Conservation (phyloP, 2,329 filamentous ascomycete species). For the Botrytis aclada region DNA sequence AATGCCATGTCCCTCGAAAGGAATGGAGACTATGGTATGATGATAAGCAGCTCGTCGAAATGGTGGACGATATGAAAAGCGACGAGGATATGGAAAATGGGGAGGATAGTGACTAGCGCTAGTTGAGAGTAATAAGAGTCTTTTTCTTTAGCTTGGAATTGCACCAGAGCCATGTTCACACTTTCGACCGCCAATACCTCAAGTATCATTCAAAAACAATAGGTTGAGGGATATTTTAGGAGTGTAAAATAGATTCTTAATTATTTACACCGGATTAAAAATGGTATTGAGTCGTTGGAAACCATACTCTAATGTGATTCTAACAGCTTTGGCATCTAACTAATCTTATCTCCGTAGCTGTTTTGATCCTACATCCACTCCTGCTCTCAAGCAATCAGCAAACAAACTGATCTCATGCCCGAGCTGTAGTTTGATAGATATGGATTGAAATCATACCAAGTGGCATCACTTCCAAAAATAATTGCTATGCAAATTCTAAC, state of each 20-base stretch:
- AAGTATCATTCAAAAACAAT: fast-evolving
- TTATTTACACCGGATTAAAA: not conserved
- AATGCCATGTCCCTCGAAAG: not conserved
- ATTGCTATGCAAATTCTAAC: not conserved
- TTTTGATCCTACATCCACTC: not conserved
- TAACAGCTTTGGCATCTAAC: not conserved
- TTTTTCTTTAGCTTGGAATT: not conserved
- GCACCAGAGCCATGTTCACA: no score
- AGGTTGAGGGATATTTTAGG: fast-evolving
- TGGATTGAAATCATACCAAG: not conserved
- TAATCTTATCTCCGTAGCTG: not conserved
- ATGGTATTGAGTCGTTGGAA: not conserved
- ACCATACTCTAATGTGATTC: not conserved
- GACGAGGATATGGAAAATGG: not conserved
- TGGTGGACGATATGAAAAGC: not conserved
- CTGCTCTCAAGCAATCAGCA: not conserved
- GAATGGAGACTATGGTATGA: fast-evolving
- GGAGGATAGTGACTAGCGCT: not conserved
- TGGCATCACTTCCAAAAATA: not conserved
- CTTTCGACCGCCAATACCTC: not conserved
- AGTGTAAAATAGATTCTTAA: not conserved
- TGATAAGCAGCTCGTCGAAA: not conserved
- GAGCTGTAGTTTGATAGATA: not conserved
- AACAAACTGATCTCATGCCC: not conserved
- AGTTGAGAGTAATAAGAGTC: not conserved